Evolutionary conservation across 768 basidiomycete species (phyloP).

Genomic region (Phylloporus arenicola): DNA sequence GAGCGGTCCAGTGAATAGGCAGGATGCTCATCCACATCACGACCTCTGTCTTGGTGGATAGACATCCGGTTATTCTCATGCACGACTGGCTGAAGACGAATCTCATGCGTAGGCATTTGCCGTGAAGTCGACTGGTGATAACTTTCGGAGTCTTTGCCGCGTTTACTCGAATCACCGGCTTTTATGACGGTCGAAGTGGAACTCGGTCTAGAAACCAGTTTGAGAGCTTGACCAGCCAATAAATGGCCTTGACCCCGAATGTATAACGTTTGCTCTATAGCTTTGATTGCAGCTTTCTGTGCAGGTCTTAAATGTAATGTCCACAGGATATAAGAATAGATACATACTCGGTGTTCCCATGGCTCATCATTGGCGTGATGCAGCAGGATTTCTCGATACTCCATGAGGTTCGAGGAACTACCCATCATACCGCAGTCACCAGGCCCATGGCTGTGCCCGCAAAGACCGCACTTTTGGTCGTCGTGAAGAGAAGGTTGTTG

Average conservation of each 20-base stretch:
- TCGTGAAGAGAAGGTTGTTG: slow-evolving; percentile 7
- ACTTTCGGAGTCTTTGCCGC: neutral
- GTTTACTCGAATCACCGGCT: neutral
- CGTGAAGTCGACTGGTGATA: neutral
- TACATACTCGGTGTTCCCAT: slow-evolving; percentile 54
- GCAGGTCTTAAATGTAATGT: slow-evolving; percentile 5
- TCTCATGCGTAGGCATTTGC: neutral
- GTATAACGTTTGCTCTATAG: slow-evolving; percentile 62
- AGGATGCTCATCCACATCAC: neutral
- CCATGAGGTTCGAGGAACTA: slow-evolving; percentile 57
- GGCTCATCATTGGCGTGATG: slow-evolving; percentile 62
- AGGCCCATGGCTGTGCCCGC: slow-evolving; percentile 47
- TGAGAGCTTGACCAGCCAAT: slow-evolving; percentile 60
- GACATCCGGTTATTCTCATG: neutral
- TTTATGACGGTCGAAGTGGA: slow-evolving; percentile 14
- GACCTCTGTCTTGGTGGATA: neutral
- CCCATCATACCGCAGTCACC: slow-evolving; percentile 61
- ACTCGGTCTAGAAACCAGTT: slow-evolving; percentile 40
- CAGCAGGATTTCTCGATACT: slow-evolving; percentile 65
- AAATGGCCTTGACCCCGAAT: slow-evolving; percentile 51
- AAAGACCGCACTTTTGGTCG: slow-evolving; percentile 51
- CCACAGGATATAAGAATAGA: slow-evolving; percentile 5
- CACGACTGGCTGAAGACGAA: neutral
- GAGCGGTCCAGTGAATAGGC: neutral
- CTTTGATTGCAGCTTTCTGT: slow-evolving; percentile 59